Base-by-base conservation (phyloP, 768 basidiomycete species). In the Suillus brevipes region DNA sequence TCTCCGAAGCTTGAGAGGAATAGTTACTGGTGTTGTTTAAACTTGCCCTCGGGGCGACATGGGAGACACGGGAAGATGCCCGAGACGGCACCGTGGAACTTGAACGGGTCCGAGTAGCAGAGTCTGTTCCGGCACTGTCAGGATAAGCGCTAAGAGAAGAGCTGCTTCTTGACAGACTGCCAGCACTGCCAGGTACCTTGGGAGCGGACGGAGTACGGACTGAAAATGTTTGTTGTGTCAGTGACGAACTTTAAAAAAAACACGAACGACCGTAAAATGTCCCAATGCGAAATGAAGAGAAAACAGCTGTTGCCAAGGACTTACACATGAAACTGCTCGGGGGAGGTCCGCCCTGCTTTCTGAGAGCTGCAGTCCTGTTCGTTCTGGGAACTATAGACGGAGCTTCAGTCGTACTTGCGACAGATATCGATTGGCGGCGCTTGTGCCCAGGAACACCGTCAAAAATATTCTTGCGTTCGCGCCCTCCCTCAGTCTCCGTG, bases 391-490 rank as follows among this genome's bases (percentile, higher is more conserved):
- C 65, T n/a, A 84, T 78, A 1, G 73, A 72, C 10, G 84, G 84
- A 12, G 79, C 68, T 59, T 63, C 64, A 64, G 72, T 73, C 12
- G 79, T 80, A 66, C 83, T 85, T 20, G 88, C 83, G 10, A 95
- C 93, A 7, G 85, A 75, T 66, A 95, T 88, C 16, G 85, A 85
- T 72, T 92, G 90, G 34, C 89, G 79, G 62, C 92, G 82, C 77
- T 94, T 94, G 71, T 95, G 92, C 0, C 92, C 92, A 6, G 93
- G 92, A 4, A 94, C 88, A 40, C 91, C 91, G 0, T 90, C 89
- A 69, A 94, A 95, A 0, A 83, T 85, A 38, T 75, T 74, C 74
- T 82, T 83, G 47, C 72, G 75, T 65, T 71, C 70, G 14, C 16
- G 47, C 0, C 31, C 52, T 23, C 38, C 23, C 64, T 76, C 75